Conservation (phyloP, 148 eudicot genomes). For the Rhododendron williamsianum region DNA sequence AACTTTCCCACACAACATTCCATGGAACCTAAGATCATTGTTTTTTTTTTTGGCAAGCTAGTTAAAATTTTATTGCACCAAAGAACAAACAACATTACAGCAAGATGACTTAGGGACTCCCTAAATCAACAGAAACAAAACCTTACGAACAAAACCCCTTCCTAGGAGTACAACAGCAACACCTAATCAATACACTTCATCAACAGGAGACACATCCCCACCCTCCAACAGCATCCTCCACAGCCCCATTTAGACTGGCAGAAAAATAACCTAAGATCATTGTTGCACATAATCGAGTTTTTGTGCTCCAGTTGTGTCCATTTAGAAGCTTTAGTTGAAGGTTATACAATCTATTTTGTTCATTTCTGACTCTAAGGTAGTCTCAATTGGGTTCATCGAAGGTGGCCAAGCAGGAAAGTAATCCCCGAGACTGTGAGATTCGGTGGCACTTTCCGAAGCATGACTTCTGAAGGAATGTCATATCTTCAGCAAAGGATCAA, state of each 20-base stretch:
- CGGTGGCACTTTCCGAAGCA: slow-evolving; percentile 32
- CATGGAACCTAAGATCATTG: not conserved
- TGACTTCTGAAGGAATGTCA: slow-evolving; percentile 24
- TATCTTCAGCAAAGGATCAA: slow-evolving; percentile 22
- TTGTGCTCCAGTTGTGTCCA: not conserved
- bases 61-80: no score
- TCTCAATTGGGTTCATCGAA: slow-evolving; percentile 21
- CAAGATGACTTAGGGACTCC: no score
- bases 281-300: not conserved
- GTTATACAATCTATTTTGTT: not conserved
- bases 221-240: not conserved
- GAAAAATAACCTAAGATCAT: not conserved
- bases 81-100: no score
- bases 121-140: not conserved
- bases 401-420: slow-evolving; percentile 22
- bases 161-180: not conserved
- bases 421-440: slow-evolving; percentile 26
- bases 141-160: not conserved
- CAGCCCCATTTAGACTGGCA: not conserved
- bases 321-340: not conserved
- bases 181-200: not conserved
- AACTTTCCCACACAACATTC: not conserved
- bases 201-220: not conserved
- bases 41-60: no score
- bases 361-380: slow-evolving; percentile 14